Base-by-base conservation (phyloP, 2,329 filamentous ascomycete genomes). In the Alternaria sp. region DNA sequence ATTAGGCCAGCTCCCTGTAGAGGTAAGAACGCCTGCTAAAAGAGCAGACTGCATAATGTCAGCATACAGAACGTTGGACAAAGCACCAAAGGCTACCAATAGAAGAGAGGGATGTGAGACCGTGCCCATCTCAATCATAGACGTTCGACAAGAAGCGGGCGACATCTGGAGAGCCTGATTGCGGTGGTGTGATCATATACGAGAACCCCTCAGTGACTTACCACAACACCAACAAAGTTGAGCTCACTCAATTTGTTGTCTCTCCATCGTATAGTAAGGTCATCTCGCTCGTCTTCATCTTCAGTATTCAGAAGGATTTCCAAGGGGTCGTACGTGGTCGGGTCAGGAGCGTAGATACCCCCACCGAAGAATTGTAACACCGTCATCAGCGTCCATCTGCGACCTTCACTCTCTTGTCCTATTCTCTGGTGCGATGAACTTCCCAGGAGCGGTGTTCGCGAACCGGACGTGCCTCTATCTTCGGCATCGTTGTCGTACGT, bases 1-100 rank as follows among this genome's bases (percentile, higher is more conserved):
- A 49, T 75, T 74, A 1, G 81, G 81, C 81, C 81, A 82, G 44
- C 75, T 77, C 11, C 80, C 80, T 1, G 81, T 82, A 7, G 79
- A 81, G 1, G 79, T 81, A 14, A 82, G 69, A 38, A 78, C 77
- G 9, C 76, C 77, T 16, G 78, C 76, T 2, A 81, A 69, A 5
- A 79, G 71, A n/a, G 78, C 78, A 43, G 78, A 72, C 73, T 77
- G 32, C n/a, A 43, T 18, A 2, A 9, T 39, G 22, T 65, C 26
- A 64, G 55, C 41, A 41, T 41, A 32, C 24, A 26, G 7, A 14
- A 26, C 22, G 7, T 12, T 51, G 12, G 7, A 18, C 7, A 20
- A 14, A 41, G 16, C 11, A 9, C 20, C 24, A 8, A 6, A 7
- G 1, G 4, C n/a, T 5, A 18, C 4, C 2, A 24, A 22, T 24